Base-by-base conservation (phyloP, 768 basidiomycete genomes). In the Ephemerocybe angulata region DNA sequence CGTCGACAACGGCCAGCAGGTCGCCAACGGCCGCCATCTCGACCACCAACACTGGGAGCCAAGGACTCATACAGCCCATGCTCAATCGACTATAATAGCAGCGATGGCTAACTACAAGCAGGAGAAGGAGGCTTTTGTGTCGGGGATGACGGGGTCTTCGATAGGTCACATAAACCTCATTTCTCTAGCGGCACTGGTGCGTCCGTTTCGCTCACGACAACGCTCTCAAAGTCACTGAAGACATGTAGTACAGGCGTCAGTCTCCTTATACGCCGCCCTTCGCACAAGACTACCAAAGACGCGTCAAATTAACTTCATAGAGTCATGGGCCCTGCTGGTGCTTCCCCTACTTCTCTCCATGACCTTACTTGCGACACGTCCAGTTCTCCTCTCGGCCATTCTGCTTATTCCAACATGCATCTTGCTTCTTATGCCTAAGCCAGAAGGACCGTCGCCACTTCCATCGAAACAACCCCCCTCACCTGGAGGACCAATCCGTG, bases 51-150 rank as follows among this genome's bases (percentile, higher is more conserved):
- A 13, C 22, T 25, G 24, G 22, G 21, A 2, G n/a, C n/a, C n/a
- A n/a, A n/a, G n/a, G n/a, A n/a, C n/a, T n/a, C n/a, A n/a, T n/a
- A n/a, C n/a, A n/a, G n/a, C n/a, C 19, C 30, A 31, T 17, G 11
- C 33, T 31, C 35, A 21, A 35, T 24, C 12, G 30, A 22, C 13
- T 17, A 10, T 21, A 51, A n/a, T 24, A 38, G 43, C 28, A 40
- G 17, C 27, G 7, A 56, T 56, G 55, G 48, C 24, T 31, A 49
- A 55, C 54, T 95, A 95, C 78, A 93, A 91, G 67, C 60, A 75
- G 7, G 82, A 79, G 8, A 96, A 96, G 69, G 89, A 92, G 72
- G 82, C 81, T 0, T 96, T 94, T 63, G 87, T 93, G 35, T 84
- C 90, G 6, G 82, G 84, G 35, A 81, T 78, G 69, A 78, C 77